Conservation (phyloP, 176 grass and related monocot genomes). For the bread wheat (Triticum aestivum) region IWGSC_CS_RefSeq_v2.1 NC_057797.1:473655598-473656097, state of each 20-base stretch:
- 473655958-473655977: constrained; percentile 39
- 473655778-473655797: not conserved
- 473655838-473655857: not conserved
- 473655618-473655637: too few relatives aligned
- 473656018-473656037: constrained; percentile 96
- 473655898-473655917: constrained; percentile 66
- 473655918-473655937: constrained; percentile 70
- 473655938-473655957: constrained; percentile 86
- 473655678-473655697: too few relatives aligned
- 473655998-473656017: constrained; percentile 49
- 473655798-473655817: not conserved
- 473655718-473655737: not conserved
- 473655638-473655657: too few relatives aligned
- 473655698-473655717: too few relatives aligned
- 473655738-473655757: not conserved
- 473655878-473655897: constrained; percentile 43
- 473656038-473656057: constrained; percentile 96
- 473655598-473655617: not conserved
- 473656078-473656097: constrained; percentile 65
- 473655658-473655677: too few relatives aligned
- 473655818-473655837: not conserved
- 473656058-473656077: constrained; percentile 93
- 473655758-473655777: constrained; percentile 23
- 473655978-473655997: not conserved
- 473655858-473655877: constrained; percentile 24